Evolutionary conservation across 106 monocot species (phyloP), one percentile per base, ranked within the genome.

Genomic region (Dioscorea alata): DNA sequence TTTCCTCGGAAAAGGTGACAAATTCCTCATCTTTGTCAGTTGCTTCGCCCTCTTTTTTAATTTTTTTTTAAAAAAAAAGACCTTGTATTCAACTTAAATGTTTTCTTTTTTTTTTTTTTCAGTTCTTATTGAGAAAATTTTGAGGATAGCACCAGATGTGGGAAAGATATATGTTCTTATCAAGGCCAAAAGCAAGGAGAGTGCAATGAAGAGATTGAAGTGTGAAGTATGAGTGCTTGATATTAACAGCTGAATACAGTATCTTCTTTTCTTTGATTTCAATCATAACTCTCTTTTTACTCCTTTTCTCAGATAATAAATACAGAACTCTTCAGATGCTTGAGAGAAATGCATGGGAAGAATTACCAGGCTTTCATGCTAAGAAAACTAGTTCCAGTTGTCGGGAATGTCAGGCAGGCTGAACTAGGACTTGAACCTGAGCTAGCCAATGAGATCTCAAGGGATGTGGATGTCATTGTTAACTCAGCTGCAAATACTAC

Each of bases 71-170:
- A 13, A 51, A 13, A 12, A 51, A 28, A n/a, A n/a, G n/a, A 22
- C 53, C 18, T 49, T 57, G 59, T 49, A 10, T 66, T 56, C 10
- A 25, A 2, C 19, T 17, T 33, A 13, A 23, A 60, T 5, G 16
- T 4, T 23, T 23, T 20, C 54, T 60, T 65, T 1, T 68, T 49
- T 52, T 72, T 61, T 17, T 49, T 52, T 72, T 61, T 17, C 14
- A 94, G 94, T 94, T 85, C 87, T 94, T 56, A 81, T 94, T 60
- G 94, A 94, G 85, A 94, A 94, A 76, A 94, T 94, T n/a, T 58
- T 94, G 70, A 85, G 94, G 74, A 85, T 72, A 0, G 73, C 56
- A 16, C 90, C 87, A 14, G 85, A 83, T 70, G 82, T 90, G 0
- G 87, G 85, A 5, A 84, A 83, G 76, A 87, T 94, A 23, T 94